Evolutionary conservation across 2,329 filamentous ascomycete genomes (phyloP).

Genomic region (Colletotrichum sp.): DNA sequence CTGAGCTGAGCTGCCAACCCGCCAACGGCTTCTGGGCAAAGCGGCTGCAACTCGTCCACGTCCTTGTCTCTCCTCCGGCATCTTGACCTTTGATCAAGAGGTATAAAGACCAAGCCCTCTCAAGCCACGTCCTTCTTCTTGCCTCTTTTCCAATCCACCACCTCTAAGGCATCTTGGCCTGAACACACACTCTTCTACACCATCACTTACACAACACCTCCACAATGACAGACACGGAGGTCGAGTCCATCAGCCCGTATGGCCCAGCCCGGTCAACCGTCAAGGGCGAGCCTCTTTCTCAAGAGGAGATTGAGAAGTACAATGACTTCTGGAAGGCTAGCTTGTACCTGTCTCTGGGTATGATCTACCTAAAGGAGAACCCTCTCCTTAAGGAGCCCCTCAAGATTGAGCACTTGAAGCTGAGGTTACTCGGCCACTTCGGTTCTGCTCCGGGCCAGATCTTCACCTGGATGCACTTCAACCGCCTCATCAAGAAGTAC

Average conservation of each 20-base stretch:
- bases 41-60: background rate
- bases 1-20: background rate
- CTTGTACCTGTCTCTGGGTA: constrained; percentile 77
- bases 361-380: constrained; percentile 81
- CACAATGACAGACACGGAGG: constrained; percentile 34
- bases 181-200: background rate
- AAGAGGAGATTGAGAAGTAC: constrained; percentile 71
- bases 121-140: background rate
- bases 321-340: constrained; percentile 78
- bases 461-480: constrained; percentile 84
- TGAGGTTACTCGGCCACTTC: constrained; percentile 77
- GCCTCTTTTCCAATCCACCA: background rate
- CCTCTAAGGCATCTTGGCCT: constrained; percentile 30
- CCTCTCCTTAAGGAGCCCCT: constrained; percentile 74
- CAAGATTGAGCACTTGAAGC: constrained; percentile 74
- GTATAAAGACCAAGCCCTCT: constrained; percentile 4
- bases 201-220: background rate
- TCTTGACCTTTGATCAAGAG: background rate
- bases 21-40: background rate
- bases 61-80: background rate
- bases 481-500: constrained; percentile 82
- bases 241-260: constrained; percentile 66
- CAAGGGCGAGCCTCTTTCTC: constrained; percentile 63
- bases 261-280: constrained; percentile 71
- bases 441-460: constrained; percentile 82